phyloP scores from a whole-genome alignment of 495 filamentous ascomycete genomes.

The Penicillium tannophilum region DNA sequence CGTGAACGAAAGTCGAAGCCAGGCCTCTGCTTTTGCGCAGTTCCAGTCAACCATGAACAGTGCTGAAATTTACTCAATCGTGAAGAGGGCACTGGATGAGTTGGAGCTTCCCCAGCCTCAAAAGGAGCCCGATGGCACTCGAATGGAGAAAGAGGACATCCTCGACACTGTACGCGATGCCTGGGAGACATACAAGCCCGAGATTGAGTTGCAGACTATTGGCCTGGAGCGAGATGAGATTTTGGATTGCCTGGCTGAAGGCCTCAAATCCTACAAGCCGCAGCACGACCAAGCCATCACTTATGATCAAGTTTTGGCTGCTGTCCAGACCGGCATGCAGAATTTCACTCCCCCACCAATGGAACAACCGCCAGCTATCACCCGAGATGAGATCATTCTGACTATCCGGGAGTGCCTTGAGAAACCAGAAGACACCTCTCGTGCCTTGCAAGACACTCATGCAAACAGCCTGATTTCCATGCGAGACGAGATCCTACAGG shows the following conservation, averaged over 20 bases:
- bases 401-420: slow-evolving; percentile 74
- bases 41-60: slow-evolving; percentile 63
- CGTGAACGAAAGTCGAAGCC: slow-evolving; percentile 71
- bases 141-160: slow-evolving; percentile 75
- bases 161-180: slow-evolving; percentile 82
- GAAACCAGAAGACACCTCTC: slow-evolving; percentile 23
- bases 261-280: slow-evolving; percentile 73
- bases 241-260: slow-evolving; percentile 79
- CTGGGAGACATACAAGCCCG: slow-evolving; percentile 89
- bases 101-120: slow-evolving; percentile 43
- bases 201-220: slow-evolving; percentile 86
- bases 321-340: slow-evolving; percentile 79
- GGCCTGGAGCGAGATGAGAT: slow-evolving; percentile 88
- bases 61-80: slow-evolving; percentile 77
- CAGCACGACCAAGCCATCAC: slow-evolving; percentile 59
- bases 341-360: slow-evolving; percentile 72
- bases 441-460: slow-evolving; percentile 19
- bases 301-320: slow-evolving; percentile 77
- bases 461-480: slow-evolving; percentile 22
- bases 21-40: slow-evolving; percentile 56
- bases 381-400: slow-evolving; percentile 74
- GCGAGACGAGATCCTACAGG: slow-evolving; percentile 34
- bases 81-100: slow-evolving; percentile 77
- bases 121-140: slow-evolving; percentile 32
- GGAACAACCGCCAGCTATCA: slow-evolving; percentile 65